Evolutionary conservation across 2,329 filamentous ascomycete genomes (phyloP).

Genomic region (Tolypocladium capitatum): DNA sequence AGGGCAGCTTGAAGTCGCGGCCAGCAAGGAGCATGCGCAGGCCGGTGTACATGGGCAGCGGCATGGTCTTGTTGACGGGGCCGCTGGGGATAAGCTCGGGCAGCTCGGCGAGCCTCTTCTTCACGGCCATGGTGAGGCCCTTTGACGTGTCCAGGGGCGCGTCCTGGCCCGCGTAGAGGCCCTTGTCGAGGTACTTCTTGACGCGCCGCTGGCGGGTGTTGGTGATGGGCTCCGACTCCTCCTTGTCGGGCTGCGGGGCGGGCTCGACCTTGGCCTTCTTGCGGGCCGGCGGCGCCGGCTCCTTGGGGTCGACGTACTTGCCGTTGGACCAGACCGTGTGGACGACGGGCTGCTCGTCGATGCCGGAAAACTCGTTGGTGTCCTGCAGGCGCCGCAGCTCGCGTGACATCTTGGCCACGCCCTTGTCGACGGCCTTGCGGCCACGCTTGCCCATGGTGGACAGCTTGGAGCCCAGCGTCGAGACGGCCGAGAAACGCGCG

Average conservation of each 20-base stretch:
- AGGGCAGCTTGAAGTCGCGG: conserved; percentile 79
- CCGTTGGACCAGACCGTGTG: conserved; percentile 53
- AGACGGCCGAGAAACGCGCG: conserved; percentile 23
- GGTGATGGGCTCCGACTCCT: conserved; percentile 25
- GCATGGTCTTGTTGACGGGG: conserved; percentile 46
- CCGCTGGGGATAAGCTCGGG: conserved; percentile 32
- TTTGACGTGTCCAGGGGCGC: conserved; percentile 31
- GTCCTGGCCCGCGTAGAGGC: conserved; percentile 76
- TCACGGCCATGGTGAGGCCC: conserved; percentile 36
- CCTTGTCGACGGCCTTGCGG: conserved; percentile 38
- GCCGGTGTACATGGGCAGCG: conserved; percentile 67
- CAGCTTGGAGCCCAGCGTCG: conserved; percentile 31
- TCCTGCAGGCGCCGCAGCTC: conserved; percentile 48
- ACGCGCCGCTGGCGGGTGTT: conserved; percentile 30
- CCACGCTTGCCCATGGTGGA: conserved; percentile 48
- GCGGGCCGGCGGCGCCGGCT: conserved; percentile 22
- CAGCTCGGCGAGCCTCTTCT: conserved; percentile 34
- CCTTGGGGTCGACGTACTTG: conserved; percentile 40
- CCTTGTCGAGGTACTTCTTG: conserved; percentile 72
- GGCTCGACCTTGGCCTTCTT: conserved; percentile 20
- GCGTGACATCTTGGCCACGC: conserved; percentile 33
- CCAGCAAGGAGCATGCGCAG: conserved; percentile 57
- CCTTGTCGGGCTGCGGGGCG: conserved; percentile 20
- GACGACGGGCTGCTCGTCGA: conserved; percentile 43
- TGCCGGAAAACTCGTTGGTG: conserved; percentile 47